Percentiles rank a stretch among this genome's conserved stretches.
phyloP scores from a whole-genome alignment of 108 stramenopile species.

The Fistulifera solaris region DNA sequence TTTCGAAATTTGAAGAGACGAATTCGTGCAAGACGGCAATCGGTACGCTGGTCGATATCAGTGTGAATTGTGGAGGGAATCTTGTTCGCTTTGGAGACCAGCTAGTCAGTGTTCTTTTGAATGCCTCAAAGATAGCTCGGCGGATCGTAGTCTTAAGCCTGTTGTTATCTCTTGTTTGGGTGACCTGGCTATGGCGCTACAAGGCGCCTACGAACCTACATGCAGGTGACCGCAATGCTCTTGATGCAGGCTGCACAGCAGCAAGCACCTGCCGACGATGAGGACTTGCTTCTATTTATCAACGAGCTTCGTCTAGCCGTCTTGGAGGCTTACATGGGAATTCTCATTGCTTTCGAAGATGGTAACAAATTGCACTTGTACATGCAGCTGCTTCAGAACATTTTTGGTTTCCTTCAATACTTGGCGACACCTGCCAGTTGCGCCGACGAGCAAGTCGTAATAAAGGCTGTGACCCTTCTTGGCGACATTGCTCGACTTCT shows the following conservation, averaged over 20 bases:
- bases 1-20: conserved; percentile 85
- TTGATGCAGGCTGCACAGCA: conserved; percentile 86
- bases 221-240: conserved; percentile 78
- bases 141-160: conserved; percentile 91
- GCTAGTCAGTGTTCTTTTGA: conserved; percentile 83
- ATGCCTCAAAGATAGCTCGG: conserved; percentile 71
- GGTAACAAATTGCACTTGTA: conserved; percentile 53
- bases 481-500: conserved; percentile 72
- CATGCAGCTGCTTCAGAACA: conserved; percentile 41
- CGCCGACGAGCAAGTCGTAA: conserved; percentile 65
- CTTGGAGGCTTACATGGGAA: conserved; percentile 94
- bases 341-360: conserved; percentile 83
- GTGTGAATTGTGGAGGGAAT: conserved; percentile 72
- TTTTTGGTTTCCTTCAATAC: conserved; percentile 56
- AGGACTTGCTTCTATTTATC: conserved; percentile 93
- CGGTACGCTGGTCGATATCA: conserved; percentile 88
- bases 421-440: conserved; percentile 46
- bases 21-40: conserved; percentile 90
- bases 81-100: conserved; percentile 88
- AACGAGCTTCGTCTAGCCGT: conserved; percentile 84
- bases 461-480: conserved; percentile 68
- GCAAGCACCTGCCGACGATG: conserved; percentile 80
- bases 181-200: conserved; percentile 91
- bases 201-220: conserved; percentile 84
- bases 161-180: conserved; percentile 91